Conservation (phyloP, 2,329 filamentous ascomycete species). For the Rugonectria rugulosa region DNA sequence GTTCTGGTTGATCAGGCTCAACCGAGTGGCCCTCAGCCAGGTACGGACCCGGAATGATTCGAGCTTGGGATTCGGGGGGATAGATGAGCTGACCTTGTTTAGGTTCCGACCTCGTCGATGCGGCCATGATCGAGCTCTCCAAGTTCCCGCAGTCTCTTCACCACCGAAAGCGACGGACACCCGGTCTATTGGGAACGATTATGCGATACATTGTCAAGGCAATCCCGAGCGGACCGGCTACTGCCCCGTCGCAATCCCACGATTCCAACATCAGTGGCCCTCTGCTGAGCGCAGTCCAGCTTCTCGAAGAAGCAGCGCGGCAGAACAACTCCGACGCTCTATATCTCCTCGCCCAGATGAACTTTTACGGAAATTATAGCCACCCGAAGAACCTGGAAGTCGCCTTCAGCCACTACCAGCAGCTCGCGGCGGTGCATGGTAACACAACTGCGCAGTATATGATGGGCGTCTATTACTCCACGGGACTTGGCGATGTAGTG, state of each 20-base stretch:
- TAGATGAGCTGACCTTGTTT: constrained; percentile 24
- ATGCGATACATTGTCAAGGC: constrained; percentile 56
- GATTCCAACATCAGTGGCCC: constrained; percentile 49
- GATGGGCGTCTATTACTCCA: constrained; percentile 95
- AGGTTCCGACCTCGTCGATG: constrained; percentile 63
- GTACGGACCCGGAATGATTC: constrained; percentile 38
- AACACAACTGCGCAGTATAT: constrained; percentile 96
- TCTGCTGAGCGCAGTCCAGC: constrained; percentile 58
- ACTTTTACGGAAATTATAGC: constrained; percentile 94
- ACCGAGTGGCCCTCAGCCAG: constrained; percentile 45
- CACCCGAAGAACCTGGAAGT: constrained; percentile 81
- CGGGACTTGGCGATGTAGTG: constrained; percentile 83
- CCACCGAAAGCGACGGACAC: constrained; percentile 52
- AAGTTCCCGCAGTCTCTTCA: constrained; percentile 57
- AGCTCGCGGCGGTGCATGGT: constrained; percentile 77
- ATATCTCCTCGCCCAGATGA: constrained; percentile 89
- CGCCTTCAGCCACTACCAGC: constrained; percentile 83
- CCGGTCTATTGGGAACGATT: constrained; percentile 52
- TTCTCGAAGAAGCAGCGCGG: constrained; percentile 60
- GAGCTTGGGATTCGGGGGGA: constrained; percentile 3
- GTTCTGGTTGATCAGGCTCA: constrained; percentile 39
- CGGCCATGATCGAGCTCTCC: constrained; percentile 58
- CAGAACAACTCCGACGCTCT: constrained; percentile 81
- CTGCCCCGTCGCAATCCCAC: constrained; percentile 51
- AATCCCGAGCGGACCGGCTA: constrained; percentile 58